Percentiles rank a stretch among this genome's conserved stretches.
Evolutionary conservation across 2,329 filamentous ascomycete genomes (phyloP).

Genomic region (Trichoderma guizhouense): DNA sequence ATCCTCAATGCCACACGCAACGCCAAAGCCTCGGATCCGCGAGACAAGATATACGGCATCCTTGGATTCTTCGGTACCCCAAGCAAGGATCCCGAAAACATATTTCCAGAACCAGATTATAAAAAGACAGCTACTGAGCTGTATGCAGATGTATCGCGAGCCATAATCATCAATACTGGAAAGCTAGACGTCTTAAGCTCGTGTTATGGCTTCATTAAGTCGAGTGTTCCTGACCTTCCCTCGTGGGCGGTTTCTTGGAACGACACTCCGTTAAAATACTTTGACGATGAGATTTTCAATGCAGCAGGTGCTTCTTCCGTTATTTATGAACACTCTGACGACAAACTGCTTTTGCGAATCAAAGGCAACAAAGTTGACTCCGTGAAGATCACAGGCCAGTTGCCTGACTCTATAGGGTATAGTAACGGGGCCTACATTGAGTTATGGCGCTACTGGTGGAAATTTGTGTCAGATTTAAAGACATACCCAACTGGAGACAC

Average conservation of each 20-base stretch:
- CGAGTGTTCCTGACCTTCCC: neutral
- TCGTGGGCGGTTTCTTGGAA: conserved; percentile 6
- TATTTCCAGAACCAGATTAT: conserved; percentile 4
- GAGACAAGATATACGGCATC: conserved; percentile 14
- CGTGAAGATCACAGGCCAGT: neutral
- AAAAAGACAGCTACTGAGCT: neutral
- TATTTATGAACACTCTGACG: neutral
- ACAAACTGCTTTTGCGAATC: neutral
- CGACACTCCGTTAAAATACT: conserved; percentile 8
- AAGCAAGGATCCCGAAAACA: neutral
- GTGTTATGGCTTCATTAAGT: conserved; percentile 1
- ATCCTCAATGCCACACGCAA: conserved; percentile 2
- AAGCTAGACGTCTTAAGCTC: conserved; percentile 2
- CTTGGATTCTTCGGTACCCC: conserved; percentile 2
- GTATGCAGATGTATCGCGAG: conserved; percentile 4
- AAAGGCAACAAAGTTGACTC: conserved; percentile 5
- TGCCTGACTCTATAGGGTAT: neutral
- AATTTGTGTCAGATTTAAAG: neutral
- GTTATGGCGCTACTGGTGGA: conserved; percentile 10
- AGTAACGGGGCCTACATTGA: neutral
- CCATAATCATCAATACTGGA: neutral
- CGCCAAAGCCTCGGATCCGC: neutral
- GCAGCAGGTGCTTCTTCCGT: neutral
- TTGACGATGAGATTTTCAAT: neutral
- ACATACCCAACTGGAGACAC: neutral